Conservation (phyloP, 2,329 filamentous ascomycete genomes). For the Scedosporium apiospermum region DNA sequence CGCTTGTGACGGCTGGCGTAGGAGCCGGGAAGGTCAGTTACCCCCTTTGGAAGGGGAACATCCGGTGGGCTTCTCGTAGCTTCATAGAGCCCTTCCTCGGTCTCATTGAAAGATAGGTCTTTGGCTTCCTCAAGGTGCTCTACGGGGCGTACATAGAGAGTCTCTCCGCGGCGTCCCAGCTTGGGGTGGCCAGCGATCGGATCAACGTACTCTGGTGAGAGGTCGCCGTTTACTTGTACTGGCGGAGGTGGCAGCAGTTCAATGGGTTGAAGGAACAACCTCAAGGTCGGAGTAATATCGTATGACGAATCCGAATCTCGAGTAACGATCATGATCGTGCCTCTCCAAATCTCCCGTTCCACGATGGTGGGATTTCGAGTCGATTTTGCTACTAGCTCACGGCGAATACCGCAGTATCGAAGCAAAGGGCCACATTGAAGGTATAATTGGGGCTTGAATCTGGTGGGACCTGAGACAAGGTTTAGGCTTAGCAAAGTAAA, state of each 20-base stretch:
- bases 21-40: slow-evolving; percentile 39
- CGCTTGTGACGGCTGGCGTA: slow-evolving; percentile 45
- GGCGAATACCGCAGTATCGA: slow-evolving; percentile 76
- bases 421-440: slow-evolving; percentile 86
- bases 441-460: slow-evolving; percentile 75
- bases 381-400: slow-evolving; percentile 38
- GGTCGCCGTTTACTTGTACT: slow-evolving; percentile 51
- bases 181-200: slow-evolving; percentile 83
- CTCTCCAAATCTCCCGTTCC: slow-evolving; percentile 80
- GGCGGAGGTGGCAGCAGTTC: slow-evolving; percentile 74
- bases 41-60: slow-evolving; percentile 27
- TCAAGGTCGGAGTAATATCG: slow-evolving; percentile 64
- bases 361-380: slow-evolving; percentile 22
- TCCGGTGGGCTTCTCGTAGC: slow-evolving; percentile 46
- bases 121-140: slow-evolving; percentile 70
- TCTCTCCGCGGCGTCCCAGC: slow-evolving; percentile 73
- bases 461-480: slow-evolving; percentile 43
- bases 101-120: slow-evolving; percentile 72
- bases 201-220: slow-evolving; percentile 78
- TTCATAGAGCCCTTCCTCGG: slow-evolving; percentile 77
- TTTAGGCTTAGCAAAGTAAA: slow-evolving; percentile 9
- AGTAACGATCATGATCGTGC: slow-evolving; percentile 92
- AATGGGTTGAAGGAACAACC: slow-evolving; percentile 80
- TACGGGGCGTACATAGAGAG: slow-evolving; percentile 81
- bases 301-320: slow-evolving; percentile 77